phyloP scores from a whole-genome alignment of 139 green algal genomes.

The Chlorella ohadii region DNA sequence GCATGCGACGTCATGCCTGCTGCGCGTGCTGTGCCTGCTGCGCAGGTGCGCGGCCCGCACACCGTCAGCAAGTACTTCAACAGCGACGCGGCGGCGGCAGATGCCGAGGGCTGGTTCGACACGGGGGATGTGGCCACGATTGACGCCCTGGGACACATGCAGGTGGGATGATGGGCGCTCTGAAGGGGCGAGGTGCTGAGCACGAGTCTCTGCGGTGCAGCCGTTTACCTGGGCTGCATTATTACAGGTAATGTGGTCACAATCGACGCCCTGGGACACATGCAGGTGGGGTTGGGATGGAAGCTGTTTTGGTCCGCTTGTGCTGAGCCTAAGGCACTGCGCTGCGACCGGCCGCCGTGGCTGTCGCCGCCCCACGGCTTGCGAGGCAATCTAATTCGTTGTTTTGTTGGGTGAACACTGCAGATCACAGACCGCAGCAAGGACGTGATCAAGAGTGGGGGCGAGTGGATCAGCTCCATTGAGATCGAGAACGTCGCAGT shows the following conservation, averaged over 20 bases:
- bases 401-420: too few relatives aligned
- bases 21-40: not conserved
- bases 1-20: not conserved
- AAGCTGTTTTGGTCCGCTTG: too few relatives aligned
- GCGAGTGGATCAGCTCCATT: slow-evolving; percentile 77
- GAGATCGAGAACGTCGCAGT: slow-evolving; percentile 68
- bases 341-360: too few relatives aligned
- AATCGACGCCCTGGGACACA: slow-evolving; percentile 73
- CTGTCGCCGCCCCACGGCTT: too few relatives aligned
- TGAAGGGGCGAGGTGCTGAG: too few relatives aligned
- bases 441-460: slow-evolving; percentile 88
- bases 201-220: too few relatives aligned
- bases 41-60: slow-evolving; percentile 55
- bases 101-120: slow-evolving; percentile 69
- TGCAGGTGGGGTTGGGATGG: too few relatives aligned
- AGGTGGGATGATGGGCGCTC: too few relatives aligned
- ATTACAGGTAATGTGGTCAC: slow-evolving; percentile 81
- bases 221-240: too few relatives aligned
- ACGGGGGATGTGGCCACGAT: slow-evolving; percentile 87
- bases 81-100: not conserved
- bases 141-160: slow-evolving; percentile 72
- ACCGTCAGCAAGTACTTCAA: slow-evolving; percentile 68
- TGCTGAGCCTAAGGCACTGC: too few relatives aligned
- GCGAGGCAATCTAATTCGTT: too few relatives aligned
- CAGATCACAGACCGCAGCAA: slow-evolving; percentile 76